Evolutionary conservation across 2,329 filamentous ascomycete species (phyloP), one percentile per base, ranked within the genome.

Genomic region (Neofusicoccum sp.): DNA sequence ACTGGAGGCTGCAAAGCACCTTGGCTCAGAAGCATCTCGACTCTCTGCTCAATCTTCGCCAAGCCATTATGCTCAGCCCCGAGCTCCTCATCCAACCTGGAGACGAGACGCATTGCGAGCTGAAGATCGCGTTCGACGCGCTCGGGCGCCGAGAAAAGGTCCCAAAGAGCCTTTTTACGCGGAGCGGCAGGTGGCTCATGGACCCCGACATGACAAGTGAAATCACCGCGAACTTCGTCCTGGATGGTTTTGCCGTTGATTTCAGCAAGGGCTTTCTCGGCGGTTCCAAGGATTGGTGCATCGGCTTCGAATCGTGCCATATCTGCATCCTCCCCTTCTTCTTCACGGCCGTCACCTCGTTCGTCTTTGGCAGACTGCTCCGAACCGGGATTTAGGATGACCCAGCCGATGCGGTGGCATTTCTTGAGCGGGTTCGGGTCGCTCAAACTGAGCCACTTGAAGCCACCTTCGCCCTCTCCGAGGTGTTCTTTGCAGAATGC

Each of bases 211-310:
- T 99, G 95, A 73, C 95, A 97, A 34, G 94, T 94, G 75, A 99
- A 99, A 74, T 99, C 95, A 44, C 95, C 95, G 58, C 94, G 90
- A 52, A 90, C 88, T 68, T 96, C 90, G 73, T 99, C 95, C 71
- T 96, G 92, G 66, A 99, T 96, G 0, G 93, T 97, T 81, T 99
- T 98, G 69, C 93, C 92, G 71, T 99, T 98, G 70, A 99, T 89
- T n/a, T 93, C 92, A 66, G 95, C 92, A 0, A 97, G 84, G 1
- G 94, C 94, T 72, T 91, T 94, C 49, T 97, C 91, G 0, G 93
- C 92, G 2, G 89, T 90, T 37, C 74, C 77, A 28, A 72, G 67
- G 6, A 14, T 34, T 16, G 71, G 71, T n/a, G 73, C 72, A 58
- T 77, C 76, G 1, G 71, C 63, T 22, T 72, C 67, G 11, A 50